Percentiles rank a stretch among this genome's conserved stretches.
phyloP scores from a whole-genome alignment of 169 alveolate species.

The Cryptosporidium ubiquitum region DNA sequence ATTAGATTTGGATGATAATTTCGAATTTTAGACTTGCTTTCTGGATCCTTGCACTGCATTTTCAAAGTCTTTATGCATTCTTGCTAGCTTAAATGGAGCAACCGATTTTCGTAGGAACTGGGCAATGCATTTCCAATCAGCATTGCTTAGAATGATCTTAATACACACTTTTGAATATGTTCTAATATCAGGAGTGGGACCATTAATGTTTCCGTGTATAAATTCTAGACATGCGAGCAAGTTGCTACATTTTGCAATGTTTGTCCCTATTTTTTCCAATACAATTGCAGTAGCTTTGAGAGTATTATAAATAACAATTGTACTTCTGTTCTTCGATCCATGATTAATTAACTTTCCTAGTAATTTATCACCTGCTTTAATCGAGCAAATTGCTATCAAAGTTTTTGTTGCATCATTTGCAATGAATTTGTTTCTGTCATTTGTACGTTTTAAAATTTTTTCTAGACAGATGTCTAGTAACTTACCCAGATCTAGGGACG shows the following conservation, averaged over 20 bases:
- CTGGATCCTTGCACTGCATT: conserved; percentile 1
- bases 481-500: conserved; percentile 60
- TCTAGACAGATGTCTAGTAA: conserved; percentile 48
- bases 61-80: conserved; percentile 54
- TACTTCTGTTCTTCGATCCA: conserved; percentile 48
- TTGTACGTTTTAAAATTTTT: conserved; percentile 52
- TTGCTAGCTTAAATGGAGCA: conserved; percentile 57
- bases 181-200: conserved; percentile 69
- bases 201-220: conserved; percentile 57
- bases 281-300: conserved; percentile 54
- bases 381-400: conserved; percentile 37
- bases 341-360: conserved; percentile 47
- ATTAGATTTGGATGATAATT: background rate
- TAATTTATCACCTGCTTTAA: conserved; percentile 64
- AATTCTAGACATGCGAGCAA: conserved; percentile 49
- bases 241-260: conserved; percentile 47
- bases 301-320: conserved; percentile 27
- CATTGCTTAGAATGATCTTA: conserved; percentile 9
- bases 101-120: conserved; percentile 31
- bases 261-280: conserved; percentile 48
- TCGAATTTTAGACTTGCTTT: background rate
- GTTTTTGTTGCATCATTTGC: conserved; percentile 67
- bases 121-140: conserved; percentile 48
- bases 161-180: conserved; percentile 48
- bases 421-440: conserved; percentile 68